These are phyloP conservation scores for Citrus maxima DNA, from an alignment of 345 rosid genomes.

Conservation along the genomic window DNA sequence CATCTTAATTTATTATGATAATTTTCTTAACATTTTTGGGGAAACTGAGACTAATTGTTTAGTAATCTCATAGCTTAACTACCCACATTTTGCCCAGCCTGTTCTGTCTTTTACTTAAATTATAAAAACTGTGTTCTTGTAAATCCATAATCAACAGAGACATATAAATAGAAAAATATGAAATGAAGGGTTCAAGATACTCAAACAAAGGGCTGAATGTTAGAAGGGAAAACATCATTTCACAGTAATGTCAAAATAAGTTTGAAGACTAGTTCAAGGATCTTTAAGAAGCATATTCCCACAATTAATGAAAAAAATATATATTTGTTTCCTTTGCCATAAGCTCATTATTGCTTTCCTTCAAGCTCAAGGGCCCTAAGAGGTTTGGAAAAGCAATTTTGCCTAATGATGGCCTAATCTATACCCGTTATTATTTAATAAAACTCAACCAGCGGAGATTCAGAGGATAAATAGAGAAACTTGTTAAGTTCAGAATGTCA, in stretches of 20 bases:
- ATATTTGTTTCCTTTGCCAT: neutral
- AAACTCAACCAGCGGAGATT: neutral
- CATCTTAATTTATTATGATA: neutral
- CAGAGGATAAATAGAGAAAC: too few species aligned
- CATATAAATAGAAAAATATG: too few species aligned
- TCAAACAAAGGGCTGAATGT: neutral
- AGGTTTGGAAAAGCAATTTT: slow-evolving; percentile 1
- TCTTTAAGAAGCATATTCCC: slow-evolving; percentile 17
- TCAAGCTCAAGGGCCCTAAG: neutral
- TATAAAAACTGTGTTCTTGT: too few species aligned
- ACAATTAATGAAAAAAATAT: neutral
- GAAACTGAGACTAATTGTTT: too few species aligned
- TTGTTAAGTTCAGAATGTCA: neutral
- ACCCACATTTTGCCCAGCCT: too few species aligned
- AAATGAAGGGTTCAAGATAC: neutral
- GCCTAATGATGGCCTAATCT: slow-evolving; percentile 27
- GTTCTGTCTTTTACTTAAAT: too few species aligned
- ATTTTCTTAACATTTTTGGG: too few species aligned
- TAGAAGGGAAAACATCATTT: neutral
- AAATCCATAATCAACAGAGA: too few species aligned
- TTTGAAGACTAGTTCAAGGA: neutral
- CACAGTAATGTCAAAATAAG: neutral
- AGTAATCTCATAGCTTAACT: too few species aligned
- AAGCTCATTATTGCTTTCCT: slow-evolving; percentile 4
- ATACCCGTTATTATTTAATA: neutral